Evolutionary conservation across 345 rosid genomes (phyloP).

Genomic region (Eucalyptus curtisii): DNA sequence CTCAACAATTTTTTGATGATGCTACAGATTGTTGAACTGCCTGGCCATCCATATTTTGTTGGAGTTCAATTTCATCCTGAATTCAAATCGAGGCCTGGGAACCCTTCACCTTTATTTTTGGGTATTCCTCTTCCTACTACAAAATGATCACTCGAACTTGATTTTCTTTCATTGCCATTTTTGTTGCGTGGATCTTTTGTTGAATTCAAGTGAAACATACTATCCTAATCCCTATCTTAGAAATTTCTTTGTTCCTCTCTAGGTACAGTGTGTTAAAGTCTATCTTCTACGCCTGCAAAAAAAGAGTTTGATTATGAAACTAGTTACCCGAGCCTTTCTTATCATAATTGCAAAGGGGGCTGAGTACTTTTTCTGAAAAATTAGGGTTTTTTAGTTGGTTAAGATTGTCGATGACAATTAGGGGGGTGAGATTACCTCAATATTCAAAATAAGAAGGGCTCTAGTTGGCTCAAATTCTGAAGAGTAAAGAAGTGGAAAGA

Average conservation of each 20-base stretch:
- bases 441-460: neutral
- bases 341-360: neutral
- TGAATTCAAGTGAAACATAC: neutral
- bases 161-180: neutral
- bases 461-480: neutral
- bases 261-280: neutral
- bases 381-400: neutral
- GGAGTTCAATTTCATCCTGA: conserved; percentile 97
- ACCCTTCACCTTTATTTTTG: conserved; percentile 79
- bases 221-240: neutral
- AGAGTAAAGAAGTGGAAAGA: neutral
- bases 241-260: neutral
- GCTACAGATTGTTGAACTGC: conserved; percentile 54
- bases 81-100: conserved; percentile 90
- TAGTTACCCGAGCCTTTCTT: neutral
- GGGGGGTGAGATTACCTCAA: neutral
- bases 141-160: neutral
- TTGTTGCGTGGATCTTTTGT: neutral
- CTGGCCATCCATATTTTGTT: conserved; percentile 59
- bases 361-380: neutral
- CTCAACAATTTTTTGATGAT: neutral
- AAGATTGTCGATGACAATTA: neutral
- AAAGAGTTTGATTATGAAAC: neutral
- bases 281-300: neutral
- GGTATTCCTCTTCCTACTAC: conserved; percentile 26